Evolutionary conservation across 2,329 filamentous ascomycete genomes (phyloP).

Genomic region (Fusarium longipes): DNA sequence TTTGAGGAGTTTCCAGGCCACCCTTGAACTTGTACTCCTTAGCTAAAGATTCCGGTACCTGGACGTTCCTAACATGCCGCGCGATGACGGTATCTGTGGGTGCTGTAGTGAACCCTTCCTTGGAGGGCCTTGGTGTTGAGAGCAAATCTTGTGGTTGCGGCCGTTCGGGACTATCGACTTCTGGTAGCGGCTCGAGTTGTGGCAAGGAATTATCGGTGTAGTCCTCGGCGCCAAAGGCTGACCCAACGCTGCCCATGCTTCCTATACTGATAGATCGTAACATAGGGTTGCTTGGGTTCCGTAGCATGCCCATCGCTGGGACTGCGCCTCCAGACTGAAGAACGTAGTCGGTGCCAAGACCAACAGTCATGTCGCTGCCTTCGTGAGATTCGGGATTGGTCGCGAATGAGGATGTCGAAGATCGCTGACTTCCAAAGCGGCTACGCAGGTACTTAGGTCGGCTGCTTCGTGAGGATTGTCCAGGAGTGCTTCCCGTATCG

Average conservation of each 20-base stretch:
- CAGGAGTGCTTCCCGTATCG: conserved; percentile 61
- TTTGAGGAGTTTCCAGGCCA: conserved; percentile 69
- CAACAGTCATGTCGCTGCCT: conserved; percentile 80
- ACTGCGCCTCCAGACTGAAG: conserved; percentile 83
- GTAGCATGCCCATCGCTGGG: conserved; percentile 64
- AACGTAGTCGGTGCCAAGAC: conserved; percentile 77
- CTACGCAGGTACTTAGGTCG: conserved; percentile 69
- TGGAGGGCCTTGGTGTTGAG: conserved; percentile 75
- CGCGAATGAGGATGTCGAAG: conserved; percentile 69
- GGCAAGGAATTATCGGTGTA: conserved; percentile 57
- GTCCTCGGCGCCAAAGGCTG: conserved; percentile 70
- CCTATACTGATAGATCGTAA: conserved; percentile 86
- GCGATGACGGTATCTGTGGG: conserved; percentile 91
- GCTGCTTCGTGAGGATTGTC: conserved; percentile 59
- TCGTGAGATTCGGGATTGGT: conserved; percentile 65
- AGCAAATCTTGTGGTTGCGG: conserved; percentile 61
- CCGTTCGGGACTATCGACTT: conserved; percentile 58
- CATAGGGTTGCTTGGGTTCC: conserved; percentile 66
- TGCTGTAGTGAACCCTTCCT: conserved; percentile 64
- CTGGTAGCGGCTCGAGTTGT: conserved; percentile 62
- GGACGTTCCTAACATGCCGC: conserved; percentile 88
- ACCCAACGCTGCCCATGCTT: conserved; percentile 90
- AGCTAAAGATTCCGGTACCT: conserved; percentile 88
- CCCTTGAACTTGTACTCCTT: conserved; percentile 85
- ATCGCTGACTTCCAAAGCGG: conserved; percentile 67